Base-by-base conservation (phyloP, 2,329 filamentous ascomycete species). In the Aspergillus quadrilineatus region DNA sequence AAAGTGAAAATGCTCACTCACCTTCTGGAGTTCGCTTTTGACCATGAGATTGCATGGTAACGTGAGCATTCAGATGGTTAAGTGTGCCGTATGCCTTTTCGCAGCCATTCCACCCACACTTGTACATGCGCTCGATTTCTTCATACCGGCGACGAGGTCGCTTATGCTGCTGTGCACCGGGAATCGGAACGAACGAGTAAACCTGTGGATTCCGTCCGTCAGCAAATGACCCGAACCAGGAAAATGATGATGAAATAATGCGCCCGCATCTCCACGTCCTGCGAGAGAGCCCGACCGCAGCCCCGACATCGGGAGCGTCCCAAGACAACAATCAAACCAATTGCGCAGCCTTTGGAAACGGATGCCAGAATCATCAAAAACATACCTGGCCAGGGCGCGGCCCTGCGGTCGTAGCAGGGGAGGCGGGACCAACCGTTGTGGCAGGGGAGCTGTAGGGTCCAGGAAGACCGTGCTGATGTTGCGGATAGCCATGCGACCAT, bases 61-160 rank as follows among this genome's bases (percentile, higher is more conserved):
- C 94, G 70, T 99, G 94, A 39, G 94, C 94, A 71, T 99, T 99
- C 65, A 99, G 75, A 73, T 99, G 94, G 75, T 99, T 99, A 60
- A 99, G 78, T 47, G 94, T 99, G 58, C 94, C 94, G 66, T 99
- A 99, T 2, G 94, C 94, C 78, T 99, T 99, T 76, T 99, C 94
- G 71, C 94, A 99, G 7, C 92, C 92, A 63, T 97, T 93, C 90
- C 92, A 97, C 28, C 93, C 94, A 71, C 94, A 99, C 77, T 97
- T 97, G 81, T 99, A 97, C 94, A 99, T 97, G 71, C 94, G 88
- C 79, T 99, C 94, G 67, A 99, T 99, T 73, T 99, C 94, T 76
- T 99, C 94, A 68, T 97, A 99, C 53, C 94, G 86, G 67, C 94
- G 83, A 62, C 94, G 85, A 10, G 94, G 94, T 57, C 94, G 86